These are phyloP conservation scores for Solanum microdontum DNA, from an alignment of 257 asterid species.

Conservation along the genomic window DNA sequence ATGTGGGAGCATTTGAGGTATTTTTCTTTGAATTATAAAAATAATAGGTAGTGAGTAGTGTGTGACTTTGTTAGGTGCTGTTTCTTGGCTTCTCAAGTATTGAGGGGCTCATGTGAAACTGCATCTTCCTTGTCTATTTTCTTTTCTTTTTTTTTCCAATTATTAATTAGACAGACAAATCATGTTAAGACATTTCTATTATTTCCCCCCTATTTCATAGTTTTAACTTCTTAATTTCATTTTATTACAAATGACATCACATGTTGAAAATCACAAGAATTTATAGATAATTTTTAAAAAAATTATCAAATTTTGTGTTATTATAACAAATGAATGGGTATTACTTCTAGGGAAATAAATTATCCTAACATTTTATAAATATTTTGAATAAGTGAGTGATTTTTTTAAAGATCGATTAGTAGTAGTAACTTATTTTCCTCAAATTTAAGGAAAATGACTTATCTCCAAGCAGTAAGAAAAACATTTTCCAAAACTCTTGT, in stretches of 20 bases:
- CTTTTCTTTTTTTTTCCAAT: background rate
- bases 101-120: conserved; percentile 44
- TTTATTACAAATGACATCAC: background rate
- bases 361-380: background rate
- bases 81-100: background rate
- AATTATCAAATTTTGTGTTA: background rate
- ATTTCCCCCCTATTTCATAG: background rate
- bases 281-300: background rate
- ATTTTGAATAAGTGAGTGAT: background rate
- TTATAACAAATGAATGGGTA: background rate
- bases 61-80: conserved; percentile 6
- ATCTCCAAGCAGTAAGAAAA: background rate
- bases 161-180: conserved; percentile 22
- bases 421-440: too few relatives aligned
- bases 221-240: background rate
- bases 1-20: conserved; percentile 7
- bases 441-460: background rate
- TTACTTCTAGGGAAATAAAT: background rate
- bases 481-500: background rate
- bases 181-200: background rate
- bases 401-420: background rate
- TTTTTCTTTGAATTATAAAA: background rate
- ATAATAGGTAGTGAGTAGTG: conserved; percentile 6
- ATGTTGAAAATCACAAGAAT: background rate
- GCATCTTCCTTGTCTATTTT: conserved; percentile 13